A percentile compares a stretch with the other conserved stretches of the same genome.
phyloP scores from a whole-genome alignment of 202 grass and related monocot genomes.

The Brachypodium distachyon region DNA sequence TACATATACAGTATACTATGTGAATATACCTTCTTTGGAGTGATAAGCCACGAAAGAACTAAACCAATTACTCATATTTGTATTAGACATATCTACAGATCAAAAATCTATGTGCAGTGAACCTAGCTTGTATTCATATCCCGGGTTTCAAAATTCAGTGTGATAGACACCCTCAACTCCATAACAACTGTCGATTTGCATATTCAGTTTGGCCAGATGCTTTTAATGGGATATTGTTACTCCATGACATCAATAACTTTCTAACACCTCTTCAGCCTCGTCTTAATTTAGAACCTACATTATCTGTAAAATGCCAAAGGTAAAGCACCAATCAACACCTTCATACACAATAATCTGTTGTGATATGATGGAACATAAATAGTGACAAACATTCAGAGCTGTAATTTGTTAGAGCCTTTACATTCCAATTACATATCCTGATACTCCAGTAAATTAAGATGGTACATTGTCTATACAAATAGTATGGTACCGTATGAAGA shows the following conservation, averaged over 20 bases:
- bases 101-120: not conserved
- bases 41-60: not conserved
- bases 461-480: not conserved
- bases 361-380: constrained; percentile 3
- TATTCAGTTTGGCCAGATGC: not conserved
- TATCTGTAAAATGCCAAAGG: constrained; percentile 28
- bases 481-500: not conserved
- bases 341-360: constrained; percentile 5
- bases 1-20: constrained; percentile 19
- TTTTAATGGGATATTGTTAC: not conserved
- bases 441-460: not conserved
- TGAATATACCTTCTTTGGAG: not conserved
- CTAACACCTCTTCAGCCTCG: constrained; percentile 26
- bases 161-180: not conserved
- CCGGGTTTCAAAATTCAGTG: constrained; percentile 10
- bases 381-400: not conserved
- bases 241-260: not conserved
- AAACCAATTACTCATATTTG: constrained; percentile 1
- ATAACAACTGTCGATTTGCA: not conserved
- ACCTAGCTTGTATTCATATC: constrained; percentile 11
- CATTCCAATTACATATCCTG: not conserved
- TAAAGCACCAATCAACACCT: not conserved
- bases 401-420: not conserved
- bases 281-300: constrained; percentile 33
- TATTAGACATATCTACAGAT: constrained; percentile 8